Base-by-base conservation (phyloP, 2,329 filamentous ascomycete genomes). In the Claviceps pusilla region DNA sequence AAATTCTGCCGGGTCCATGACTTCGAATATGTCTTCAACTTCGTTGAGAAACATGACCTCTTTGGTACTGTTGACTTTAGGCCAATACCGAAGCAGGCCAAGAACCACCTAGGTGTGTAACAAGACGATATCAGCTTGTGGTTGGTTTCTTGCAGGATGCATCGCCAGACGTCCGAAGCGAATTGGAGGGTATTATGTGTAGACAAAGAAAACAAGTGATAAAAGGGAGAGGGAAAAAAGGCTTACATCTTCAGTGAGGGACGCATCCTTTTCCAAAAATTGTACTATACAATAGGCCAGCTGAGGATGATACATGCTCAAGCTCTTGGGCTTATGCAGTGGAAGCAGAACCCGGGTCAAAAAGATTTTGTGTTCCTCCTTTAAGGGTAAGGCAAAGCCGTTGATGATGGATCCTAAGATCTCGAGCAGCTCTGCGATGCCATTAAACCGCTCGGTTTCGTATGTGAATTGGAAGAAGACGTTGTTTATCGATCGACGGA, bases 381-480 rank as follows among this genome's bases (percentile, higher is more conserved):
- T 98, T 53, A 98, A 76, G 12, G 93, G 93, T 55, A 98, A 74
- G 28, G 93, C 93, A 67, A 98, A 98, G 48, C 93, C 93, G 68
- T 98, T 98, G 76, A 98, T 98, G 65, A 98, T 98, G 59, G 93
- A 97, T 35, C 93, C 93, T 52, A 98, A 76, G 61, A 98, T 98
- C 68, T 98, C 93, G 41, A 98, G 78, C 35, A 98, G 76, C 69
- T 98, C 93, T 3, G 93, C 93, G 64, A 98, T 96, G 53, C 93
- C 93, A 64, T 98, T 98, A 75, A 98, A 97, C 56, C 93, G 82
- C 71, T 98, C 93, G 4, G 93, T 98, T 71, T 98, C 93, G 68
- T 98, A 98, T 57, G 89, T 90, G 70, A 98, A 98, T 67, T 98
- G 93, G 78, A 98, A 98, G 74, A 98, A 98, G 63, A 98, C 93